phyloP scores from a whole-genome alignment of 2,329 filamentous ascomycete genomes.

The Diaporthe sp. region DNA sequence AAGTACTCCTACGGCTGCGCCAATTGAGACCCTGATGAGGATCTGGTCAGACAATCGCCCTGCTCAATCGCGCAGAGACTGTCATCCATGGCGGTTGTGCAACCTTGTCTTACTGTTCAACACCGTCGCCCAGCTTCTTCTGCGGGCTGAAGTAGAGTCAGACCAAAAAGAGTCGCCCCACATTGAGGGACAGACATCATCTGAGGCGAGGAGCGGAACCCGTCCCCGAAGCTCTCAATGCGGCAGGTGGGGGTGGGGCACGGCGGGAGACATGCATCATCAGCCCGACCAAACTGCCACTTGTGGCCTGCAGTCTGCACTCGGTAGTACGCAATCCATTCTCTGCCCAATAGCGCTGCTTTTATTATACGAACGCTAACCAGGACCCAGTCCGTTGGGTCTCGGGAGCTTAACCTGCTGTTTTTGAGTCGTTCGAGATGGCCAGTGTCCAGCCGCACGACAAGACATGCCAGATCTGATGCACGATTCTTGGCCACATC shows the following conservation, averaged over 20 bases:
- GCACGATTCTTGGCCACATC: conserved; percentile 12
- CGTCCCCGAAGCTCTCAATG: background rate
- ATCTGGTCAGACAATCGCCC: background rate
- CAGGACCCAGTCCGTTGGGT: background rate
- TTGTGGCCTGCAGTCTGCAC: background rate
- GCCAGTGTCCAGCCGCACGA: background rate
- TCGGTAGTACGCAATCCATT: background rate
- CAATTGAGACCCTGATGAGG: background rate
- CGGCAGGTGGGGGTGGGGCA: conserved; percentile 32
- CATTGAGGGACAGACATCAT: conserved; percentile 6
- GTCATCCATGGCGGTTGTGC: background rate
- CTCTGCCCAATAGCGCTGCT: background rate
- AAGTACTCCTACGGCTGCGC: background rate
- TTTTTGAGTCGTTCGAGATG: conserved; percentile 8
- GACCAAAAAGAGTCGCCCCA: background rate
- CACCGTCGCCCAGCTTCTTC: background rate
- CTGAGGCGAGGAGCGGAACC: conserved; percentile 24
- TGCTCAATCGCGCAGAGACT: conserved; percentile 1
- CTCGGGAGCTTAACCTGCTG: background rate
- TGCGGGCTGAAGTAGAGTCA: background rate
- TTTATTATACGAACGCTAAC: conserved; percentile 5
- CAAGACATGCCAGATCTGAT: conserved; percentile 17
- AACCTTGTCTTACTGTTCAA: background rate
- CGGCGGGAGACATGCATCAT: conserved; percentile 18
- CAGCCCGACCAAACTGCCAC: background rate